Evolutionary conservation across 208 protist species (phyloP).

Genomic region (Tritrichomonas foetus): DNA sequence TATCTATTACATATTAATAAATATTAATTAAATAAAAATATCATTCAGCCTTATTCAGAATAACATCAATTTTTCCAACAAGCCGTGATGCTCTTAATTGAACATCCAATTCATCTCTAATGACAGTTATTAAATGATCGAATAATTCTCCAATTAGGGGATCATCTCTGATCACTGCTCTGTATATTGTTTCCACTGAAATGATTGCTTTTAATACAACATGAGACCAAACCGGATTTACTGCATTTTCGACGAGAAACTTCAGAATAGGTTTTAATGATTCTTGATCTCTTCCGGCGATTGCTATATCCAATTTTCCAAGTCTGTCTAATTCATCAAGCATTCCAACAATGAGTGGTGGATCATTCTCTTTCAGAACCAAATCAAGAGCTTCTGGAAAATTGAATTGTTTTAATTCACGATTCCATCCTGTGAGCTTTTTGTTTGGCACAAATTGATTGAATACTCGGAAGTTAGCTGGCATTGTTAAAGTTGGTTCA

Average conservation of each 20-base stretch:
- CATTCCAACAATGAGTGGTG: neutral
- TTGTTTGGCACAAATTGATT: neutral
- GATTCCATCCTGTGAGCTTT: neutral
- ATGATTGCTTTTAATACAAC: neutral
- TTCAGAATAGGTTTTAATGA: neutral
- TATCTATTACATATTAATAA: no score
- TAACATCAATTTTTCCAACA: neutral
- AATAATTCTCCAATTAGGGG: neutral
- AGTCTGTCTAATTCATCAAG: constrained; percentile 21
- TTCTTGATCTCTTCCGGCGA: neutral
- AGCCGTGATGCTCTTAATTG: neutral
- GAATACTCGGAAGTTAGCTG: constrained; percentile 31
- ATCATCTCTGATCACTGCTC: neutral
- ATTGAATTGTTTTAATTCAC: neutral
- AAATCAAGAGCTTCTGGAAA: neutral
- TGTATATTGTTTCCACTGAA: constrained; percentile 6
- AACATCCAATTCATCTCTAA: neutral
- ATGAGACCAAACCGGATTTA: neutral
- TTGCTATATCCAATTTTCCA: neutral
- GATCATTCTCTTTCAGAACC: neutral
- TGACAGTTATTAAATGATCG: neutral
- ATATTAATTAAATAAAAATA: no score
- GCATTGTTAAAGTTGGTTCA: neutral
- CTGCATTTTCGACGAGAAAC: neutral
- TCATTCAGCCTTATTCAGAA: neutral